Evolutionary conservation across 352 stramenopile species (phyloP).

Genomic region (Pythium myriotylum): DNA sequence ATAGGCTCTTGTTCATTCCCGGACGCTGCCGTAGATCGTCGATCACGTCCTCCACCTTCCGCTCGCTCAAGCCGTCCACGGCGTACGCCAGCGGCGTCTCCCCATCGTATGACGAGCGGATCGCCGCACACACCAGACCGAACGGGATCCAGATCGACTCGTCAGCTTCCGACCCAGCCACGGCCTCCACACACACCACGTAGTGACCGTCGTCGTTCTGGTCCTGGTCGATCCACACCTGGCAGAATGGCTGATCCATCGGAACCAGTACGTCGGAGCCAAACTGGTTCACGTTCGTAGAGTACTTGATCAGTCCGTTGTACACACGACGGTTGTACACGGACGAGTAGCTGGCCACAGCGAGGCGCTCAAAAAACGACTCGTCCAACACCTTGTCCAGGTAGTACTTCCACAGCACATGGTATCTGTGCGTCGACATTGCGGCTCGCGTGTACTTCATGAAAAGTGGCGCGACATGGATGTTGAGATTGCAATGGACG

Average conservation of each 20-base stretch:
- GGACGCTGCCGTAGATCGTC: too few relatives aligned
- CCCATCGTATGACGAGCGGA: neutral
- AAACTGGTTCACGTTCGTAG: neutral
- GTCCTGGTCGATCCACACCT: conserved; percentile 10
- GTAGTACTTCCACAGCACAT: conserved; percentile 7
- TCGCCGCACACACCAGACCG: neutral
- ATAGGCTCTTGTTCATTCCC: too few relatives aligned
- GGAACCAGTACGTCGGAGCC: neutral
- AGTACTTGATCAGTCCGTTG: conserved; percentile 6
- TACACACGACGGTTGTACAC: neutral
- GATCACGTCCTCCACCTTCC: too few relatives aligned
- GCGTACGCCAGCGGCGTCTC: too few relatives aligned
- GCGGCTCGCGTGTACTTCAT: neutral
- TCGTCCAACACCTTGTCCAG: conserved; percentile 2
- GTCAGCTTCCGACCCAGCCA: neutral
- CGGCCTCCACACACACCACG: conserved; percentile 5
- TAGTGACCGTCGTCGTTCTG: conserved; percentile 1
- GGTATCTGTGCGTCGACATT: neutral
- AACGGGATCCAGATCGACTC: conserved; percentile 1
- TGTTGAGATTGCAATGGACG: neutral
- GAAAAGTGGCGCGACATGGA: conserved; percentile 1
- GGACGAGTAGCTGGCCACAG: neutral
- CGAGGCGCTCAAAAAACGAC: neutral
- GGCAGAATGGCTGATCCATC: conserved; percentile 5
- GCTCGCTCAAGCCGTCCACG: too few relatives aligned